Conservation (phyloP, 305 asterid genomes). For the Vinca major region DNA sequence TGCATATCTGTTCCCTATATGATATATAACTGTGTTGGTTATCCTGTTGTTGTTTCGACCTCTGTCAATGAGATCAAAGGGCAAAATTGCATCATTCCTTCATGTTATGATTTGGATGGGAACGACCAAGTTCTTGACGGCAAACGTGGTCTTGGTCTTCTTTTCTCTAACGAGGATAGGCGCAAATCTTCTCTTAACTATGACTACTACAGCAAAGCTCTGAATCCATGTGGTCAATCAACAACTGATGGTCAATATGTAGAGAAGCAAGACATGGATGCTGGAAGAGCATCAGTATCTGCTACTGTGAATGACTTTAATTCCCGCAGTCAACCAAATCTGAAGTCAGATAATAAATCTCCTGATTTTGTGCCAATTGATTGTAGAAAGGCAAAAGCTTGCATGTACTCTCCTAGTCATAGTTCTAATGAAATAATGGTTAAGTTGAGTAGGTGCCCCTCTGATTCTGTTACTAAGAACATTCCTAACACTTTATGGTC, state of each 20-base stretch:
- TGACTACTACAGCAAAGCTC: conserved; percentile 12
- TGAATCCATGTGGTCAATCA: not conserved
- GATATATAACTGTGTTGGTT: conserved; percentile 86
- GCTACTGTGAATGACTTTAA: conserved; percentile 16
- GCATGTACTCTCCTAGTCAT: conserved; percentile 88
- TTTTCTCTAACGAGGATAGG: conserved; percentile 43
- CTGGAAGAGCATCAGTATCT: conserved; percentile 14
- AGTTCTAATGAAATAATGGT: conserved; percentile 61
- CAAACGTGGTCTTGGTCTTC: conserved; percentile 70
- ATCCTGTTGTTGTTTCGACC: conserved; percentile 62
- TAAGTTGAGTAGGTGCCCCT: conserved; percentile 52
- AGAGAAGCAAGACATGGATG: conserved; percentile 16
- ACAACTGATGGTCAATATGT: not conserved
- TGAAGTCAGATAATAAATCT: conserved; percentile 26
- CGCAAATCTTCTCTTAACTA: conserved; percentile 31
- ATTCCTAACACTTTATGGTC: conserved; percentile 64
- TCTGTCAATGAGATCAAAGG: conserved; percentile 54
- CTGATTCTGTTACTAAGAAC: conserved; percentile 37
- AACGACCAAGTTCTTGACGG: conserved; percentile 35
- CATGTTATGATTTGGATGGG: conserved; percentile 70
- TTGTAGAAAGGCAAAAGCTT: conserved; percentile 42
- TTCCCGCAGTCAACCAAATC: conserved; percentile 34
- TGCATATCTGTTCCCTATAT: conserved; percentile 70
- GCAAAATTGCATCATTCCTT: conserved; percentile 54
- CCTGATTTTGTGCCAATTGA: conserved; percentile 36